Evolutionary conservation across 2,329 filamentous ascomycete genomes (phyloP).

Genomic region (Aspergillus sp.): DNA sequence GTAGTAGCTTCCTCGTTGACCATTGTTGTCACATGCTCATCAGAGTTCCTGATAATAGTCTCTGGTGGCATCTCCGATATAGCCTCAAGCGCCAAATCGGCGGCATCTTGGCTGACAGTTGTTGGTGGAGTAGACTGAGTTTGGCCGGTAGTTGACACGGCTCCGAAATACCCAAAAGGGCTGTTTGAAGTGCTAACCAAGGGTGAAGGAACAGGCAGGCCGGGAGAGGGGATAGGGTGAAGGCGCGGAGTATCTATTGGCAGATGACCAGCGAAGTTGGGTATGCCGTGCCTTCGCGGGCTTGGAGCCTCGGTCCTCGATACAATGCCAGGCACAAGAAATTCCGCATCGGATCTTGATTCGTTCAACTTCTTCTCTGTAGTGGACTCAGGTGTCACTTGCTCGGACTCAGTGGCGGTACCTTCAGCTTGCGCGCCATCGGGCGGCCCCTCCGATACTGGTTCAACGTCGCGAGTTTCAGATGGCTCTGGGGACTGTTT

Average conservation of each 20-base stretch:
- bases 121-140: constrained; percentile 9
- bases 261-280: constrained; percentile 15
- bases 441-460: not conserved
- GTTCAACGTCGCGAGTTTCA: not conserved
- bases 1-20: not conserved
- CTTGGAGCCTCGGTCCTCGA: not conserved
- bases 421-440: constrained; percentile 1
- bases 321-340: constrained; percentile 7
- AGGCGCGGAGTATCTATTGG: constrained; percentile 41
- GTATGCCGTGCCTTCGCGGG: constrained; percentile 1
- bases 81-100: not conserved
- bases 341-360: not conserved
- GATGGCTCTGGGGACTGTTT: constrained; percentile 16
- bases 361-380: not conserved
- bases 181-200: constrained; percentile 31
- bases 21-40: not conserved
- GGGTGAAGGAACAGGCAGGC: constrained; percentile 43
- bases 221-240: constrained; percentile 41
- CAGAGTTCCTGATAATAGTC: not conserved
- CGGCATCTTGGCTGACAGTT: not conserved
- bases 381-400: not conserved
- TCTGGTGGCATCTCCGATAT: not conserved
- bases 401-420: not conserved
- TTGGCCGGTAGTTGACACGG: constrained; percentile 16
- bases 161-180: constrained; percentile 36